Percentiles rank a stretch among this genome's conserved stretches.
Evolutionary conservation across 2,329 filamentous ascomycete genomes (phyloP).

Genomic region (Simplicillium aogashimaense): DNA sequence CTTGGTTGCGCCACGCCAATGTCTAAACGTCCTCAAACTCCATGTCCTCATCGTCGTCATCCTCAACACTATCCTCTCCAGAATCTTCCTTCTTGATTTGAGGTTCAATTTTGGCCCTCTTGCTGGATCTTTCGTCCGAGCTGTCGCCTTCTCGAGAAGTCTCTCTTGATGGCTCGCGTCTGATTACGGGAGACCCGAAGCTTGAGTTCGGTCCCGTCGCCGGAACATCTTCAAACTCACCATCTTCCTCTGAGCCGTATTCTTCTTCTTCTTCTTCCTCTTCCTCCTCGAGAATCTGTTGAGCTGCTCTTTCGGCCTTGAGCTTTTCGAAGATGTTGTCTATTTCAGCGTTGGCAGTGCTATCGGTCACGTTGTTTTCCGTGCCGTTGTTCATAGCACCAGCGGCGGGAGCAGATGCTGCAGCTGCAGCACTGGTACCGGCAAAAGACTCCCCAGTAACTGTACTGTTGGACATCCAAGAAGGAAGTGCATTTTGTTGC

Average conservation of each 20-base stretch:
- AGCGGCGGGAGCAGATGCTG: slow-evolving; percentile 23
- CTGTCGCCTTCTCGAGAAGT: slow-evolving; percentile 14
- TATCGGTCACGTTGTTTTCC: slow-evolving; percentile 27
- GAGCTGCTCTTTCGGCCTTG: slow-evolving; percentile 48
- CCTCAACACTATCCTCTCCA: slow-evolving; percentile 32
- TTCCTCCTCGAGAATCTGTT: slow-evolving; percentile 19
- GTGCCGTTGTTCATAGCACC: slow-evolving; percentile 36
- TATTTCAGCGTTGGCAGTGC: slow-evolving; percentile 46
- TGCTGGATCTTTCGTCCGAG: slow-evolving; percentile 37
- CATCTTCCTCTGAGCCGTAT: slow-evolving; percentile 31
- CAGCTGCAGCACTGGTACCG: slow-evolving; percentile 12
- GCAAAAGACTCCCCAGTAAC: slow-evolving; percentile 54
- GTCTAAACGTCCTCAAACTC: slow-evolving; percentile 48
- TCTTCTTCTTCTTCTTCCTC: slow-evolving; percentile 18
- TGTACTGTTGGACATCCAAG: slow-evolving; percentile 64
- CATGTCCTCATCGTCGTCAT: slow-evolving; percentile 43
- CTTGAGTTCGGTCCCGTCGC: slow-evolving; percentile 21
- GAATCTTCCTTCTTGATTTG: slow-evolving; percentile 35
- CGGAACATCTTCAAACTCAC: slow-evolving; percentile 42
- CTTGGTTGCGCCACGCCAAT: too few species aligned
- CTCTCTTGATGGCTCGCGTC: slow-evolving; percentile 21
- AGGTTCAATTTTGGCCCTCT: slow-evolving; percentile 51
- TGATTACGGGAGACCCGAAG: slow-evolving; percentile 22
- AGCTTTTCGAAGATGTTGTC: slow-evolving; percentile 60
- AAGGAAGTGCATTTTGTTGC: slow-evolving; percentile 58